Evolutionary conservation across 192 early-diverging fungal species (phyloP), one percentile per base, ranked within the genome.

Genomic region (Podochytrium sp.): DNA sequence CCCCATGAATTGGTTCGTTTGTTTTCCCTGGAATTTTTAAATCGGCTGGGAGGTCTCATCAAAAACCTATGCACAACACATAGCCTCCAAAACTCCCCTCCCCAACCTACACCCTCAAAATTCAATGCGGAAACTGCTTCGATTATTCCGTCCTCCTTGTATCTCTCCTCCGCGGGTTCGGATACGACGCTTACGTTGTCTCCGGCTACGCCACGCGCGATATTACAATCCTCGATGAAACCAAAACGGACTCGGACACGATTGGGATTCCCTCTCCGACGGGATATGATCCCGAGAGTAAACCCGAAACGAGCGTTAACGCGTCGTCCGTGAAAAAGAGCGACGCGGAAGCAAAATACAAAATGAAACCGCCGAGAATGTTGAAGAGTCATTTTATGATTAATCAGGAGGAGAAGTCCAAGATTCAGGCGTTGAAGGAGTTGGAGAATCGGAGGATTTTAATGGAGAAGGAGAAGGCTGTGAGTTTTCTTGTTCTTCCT

Each of bases 181-280:
- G 87, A 1, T 88, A 87, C 73, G 87, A 88, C 69, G 87, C 87
- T 33, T 87, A 81, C 61, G 84, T 88, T 29, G 87, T 88, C 2
- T 85, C 82, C 1, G 87, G 87, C 14, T 88, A 88, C 60, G 85
- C 84, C 0, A 63, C 81, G 1, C 76, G 80, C 7, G 67, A 76
- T n/a, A 76, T 88, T 39, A 88, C 87, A 1, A 56, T 83, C 12
- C 67, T 88, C 71, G 84, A 88, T 71, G 81, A 88, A 63, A 82
- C 79, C 18, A 68, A 71, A 56, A 76, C 79, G 10, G 79, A 83
- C 6, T 76, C 73, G 4, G 78, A 80, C 33, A 55, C 65, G 43
- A 63, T 80, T 35, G 78, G 78, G 27, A 75, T 80, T 30, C 62
- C 71, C 1, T 53, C 65, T 23, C 34, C 68, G 2, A 57, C 37